Base-by-base conservation (phyloP, 2,329 filamentous ascomycete genomes). In the Septoria petroselini region DNA sequence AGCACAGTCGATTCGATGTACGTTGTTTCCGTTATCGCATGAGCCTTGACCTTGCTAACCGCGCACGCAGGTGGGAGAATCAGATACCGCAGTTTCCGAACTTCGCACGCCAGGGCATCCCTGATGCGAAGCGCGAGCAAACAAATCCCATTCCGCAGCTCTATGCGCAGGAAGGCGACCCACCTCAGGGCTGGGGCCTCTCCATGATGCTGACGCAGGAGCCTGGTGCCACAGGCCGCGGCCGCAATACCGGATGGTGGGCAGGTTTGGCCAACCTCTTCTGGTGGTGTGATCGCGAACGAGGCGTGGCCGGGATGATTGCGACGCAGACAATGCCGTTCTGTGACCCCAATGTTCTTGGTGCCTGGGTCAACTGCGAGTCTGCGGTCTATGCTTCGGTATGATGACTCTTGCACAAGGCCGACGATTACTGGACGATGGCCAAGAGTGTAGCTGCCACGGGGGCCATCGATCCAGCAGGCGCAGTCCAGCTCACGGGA, bases 141-240 rank as follows among this genome's bases (percentile, higher is more conserved):
- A 63, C 65, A 2, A 69, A 67, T 49, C 39, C 59, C 8, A 43
- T 76, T 1, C 67, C 72, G 0, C 77, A 82, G 23, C 46, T 58
- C 23, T 56, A 55, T 48, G 50, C 50, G 3, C 52, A 58, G 41
- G 53, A 58, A 29, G 70, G 71, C 15, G 69, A 76, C 52, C 74
- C 73, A 18, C 77, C 81, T 0, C 82, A 85, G 60, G 84, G 84
- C 8, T 86, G 81, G 81, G 81, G 82, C 0, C 67, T 86, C 15
- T 61, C 58, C 6, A 68, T 68, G 53, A 62, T 68, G 55, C 50
- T 69, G 31, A 69, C 63, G 4, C 57, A 61, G 17, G 65, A 67
- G 40, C 58, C 65, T 12, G 65, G 66, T 9, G 52, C 58, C n/a
- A 70, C 68, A 1, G 67, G 67, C 5, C 57, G 67, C 27, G 65